Percentiles rank a stretch among this genome's conserved stretches.
These are phyloP conservation scores for Vigna unguiculata DNA, from an alignment of 306 rosid genomes.

Conservation along the genomic window DNA sequence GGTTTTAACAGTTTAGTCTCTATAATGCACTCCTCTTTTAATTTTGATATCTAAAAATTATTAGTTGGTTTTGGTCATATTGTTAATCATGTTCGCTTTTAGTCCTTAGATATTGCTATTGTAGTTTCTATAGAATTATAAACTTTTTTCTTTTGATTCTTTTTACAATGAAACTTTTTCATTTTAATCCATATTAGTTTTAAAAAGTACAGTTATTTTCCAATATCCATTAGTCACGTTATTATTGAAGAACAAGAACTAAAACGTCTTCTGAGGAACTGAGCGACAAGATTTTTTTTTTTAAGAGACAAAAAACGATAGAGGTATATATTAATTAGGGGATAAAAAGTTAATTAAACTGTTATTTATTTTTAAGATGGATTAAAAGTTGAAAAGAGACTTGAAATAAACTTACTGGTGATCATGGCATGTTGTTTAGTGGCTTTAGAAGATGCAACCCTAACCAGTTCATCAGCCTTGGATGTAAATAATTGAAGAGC, in stretches of 20 bases:
- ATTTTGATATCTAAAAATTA: background rate
- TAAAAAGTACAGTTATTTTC: background rate
- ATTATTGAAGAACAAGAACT: background rate
- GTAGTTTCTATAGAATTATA: background rate
- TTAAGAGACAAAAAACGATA: background rate
- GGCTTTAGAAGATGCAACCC: background rate
- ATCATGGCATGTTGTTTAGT: conserved; percentile 1
- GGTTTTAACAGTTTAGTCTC: background rate
- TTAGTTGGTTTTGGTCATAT: background rate
- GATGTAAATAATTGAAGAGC: background rate
- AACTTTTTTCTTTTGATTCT: background rate
- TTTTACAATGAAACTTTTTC: background rate
- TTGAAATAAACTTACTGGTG: conserved; percentile 34
- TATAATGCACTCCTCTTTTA: background rate
- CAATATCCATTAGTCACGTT: background rate
- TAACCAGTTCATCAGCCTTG: conserved; percentile 4
- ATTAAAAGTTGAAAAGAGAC: background rate
- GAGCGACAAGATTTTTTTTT: background rate
- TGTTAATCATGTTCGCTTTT: background rate
- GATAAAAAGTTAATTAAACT: background rate
- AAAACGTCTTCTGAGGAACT: background rate
- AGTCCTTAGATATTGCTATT: background rate
- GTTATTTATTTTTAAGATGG: background rate
- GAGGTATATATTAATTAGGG: background rate
- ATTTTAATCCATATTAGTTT: background rate